These are phyloP conservation scores for Leishmania amazonensis DNA, from an alignment of 208 protist species.

Conservation along the genomic window DNA sequence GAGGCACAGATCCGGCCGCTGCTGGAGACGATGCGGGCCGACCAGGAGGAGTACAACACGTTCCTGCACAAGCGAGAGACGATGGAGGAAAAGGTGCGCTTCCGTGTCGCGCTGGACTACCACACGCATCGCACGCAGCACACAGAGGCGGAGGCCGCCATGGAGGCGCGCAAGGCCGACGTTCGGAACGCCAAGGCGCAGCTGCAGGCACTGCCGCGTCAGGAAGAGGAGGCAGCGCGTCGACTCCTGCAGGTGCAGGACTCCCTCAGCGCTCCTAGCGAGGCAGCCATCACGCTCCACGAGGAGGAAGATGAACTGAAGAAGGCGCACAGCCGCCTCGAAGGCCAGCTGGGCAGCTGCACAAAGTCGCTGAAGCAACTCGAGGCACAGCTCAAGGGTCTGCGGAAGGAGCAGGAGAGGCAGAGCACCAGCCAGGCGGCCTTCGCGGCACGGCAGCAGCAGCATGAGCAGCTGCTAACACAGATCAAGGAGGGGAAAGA, in stretches of 20 bases:
- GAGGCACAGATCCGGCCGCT: constrained; percentile 86
- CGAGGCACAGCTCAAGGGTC: constrained; percentile 37
- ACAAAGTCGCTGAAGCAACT: constrained; percentile 56
- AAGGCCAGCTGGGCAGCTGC: constrained; percentile 43
- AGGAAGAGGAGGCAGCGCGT: constrained; percentile 59
- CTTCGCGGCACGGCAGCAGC: constrained; percentile 46
- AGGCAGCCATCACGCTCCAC: constrained; percentile 59
- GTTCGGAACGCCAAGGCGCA: constrained; percentile 50
- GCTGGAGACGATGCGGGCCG: constrained; percentile 85
- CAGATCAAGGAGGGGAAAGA: constrained; percentile 51
- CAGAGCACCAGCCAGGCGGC: constrained; percentile 40
- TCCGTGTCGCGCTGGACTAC: constrained; percentile 80
- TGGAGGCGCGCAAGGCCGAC: constrained; percentile 12
- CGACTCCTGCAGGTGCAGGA: constrained; percentile 64
- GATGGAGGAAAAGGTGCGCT: constrained; percentile 73
- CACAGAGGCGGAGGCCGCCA: constrained; percentile 20
- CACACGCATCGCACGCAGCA: constrained; percentile 44
- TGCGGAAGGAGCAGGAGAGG: constrained; percentile 61
- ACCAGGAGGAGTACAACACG: constrained; percentile 85
- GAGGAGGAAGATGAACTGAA: constrained; percentile 71
- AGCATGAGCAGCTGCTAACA: constrained; percentile 48
- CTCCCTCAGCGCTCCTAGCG: constrained; percentile 46
- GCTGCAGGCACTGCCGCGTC: constrained; percentile 46
- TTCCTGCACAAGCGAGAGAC: constrained; percentile 69
- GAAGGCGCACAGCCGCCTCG: constrained; percentile 50